A percentile compares a stretch with the other conserved stretches of the same genome.
Evolutionary conservation across 192 early-diverging fungal genomes (phyloP).

Genomic region (Dissophora globulifera): DNA sequence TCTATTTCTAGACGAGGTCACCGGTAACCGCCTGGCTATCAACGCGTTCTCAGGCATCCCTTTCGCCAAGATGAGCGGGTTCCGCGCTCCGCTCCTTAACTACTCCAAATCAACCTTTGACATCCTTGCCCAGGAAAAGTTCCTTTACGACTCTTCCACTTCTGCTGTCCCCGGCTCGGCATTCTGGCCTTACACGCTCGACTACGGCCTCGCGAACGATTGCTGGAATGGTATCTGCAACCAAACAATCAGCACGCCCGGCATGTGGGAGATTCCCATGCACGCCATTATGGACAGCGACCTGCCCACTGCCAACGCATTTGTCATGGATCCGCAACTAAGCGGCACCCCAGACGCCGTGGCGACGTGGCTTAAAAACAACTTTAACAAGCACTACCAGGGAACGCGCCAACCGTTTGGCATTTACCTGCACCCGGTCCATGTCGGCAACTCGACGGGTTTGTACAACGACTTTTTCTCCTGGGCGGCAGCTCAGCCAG

Average conservation of each 20-base stretch:
- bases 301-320: constrained; percentile 11
- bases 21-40: constrained; percentile 51
- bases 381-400: constrained; percentile 66
- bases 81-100: constrained; percentile 73
- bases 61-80: constrained; percentile 65
- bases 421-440: constrained; percentile 56
- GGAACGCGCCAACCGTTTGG: constrained; percentile 66
- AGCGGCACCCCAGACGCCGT: constrained; percentile 53
- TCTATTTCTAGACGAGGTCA: constrained; percentile 41
- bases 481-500: constrained; percentile 60
- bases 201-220: constrained; percentile 71
- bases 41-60: constrained; percentile 70
- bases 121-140: constrained; percentile 54
- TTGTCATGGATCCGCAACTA: constrained; percentile 63
- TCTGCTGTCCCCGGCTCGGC: constrained; percentile 58
- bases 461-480: constrained; percentile 63
- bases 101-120: constrained; percentile 61
- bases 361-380: constrained; percentile 58
- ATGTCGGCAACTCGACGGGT: constrained; percentile 46
- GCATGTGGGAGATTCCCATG: constrained; percentile 78
- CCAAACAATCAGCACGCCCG: constrained; percentile 53
- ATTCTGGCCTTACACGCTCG: constrained; percentile 77
- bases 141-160: constrained; percentile 66
- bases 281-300: constrained; percentile 58
- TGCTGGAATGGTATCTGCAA: constrained; percentile 66